Conservation (phyloP, 2,329 filamentous ascomycete species). For the Penicillium nordicum region DNA sequence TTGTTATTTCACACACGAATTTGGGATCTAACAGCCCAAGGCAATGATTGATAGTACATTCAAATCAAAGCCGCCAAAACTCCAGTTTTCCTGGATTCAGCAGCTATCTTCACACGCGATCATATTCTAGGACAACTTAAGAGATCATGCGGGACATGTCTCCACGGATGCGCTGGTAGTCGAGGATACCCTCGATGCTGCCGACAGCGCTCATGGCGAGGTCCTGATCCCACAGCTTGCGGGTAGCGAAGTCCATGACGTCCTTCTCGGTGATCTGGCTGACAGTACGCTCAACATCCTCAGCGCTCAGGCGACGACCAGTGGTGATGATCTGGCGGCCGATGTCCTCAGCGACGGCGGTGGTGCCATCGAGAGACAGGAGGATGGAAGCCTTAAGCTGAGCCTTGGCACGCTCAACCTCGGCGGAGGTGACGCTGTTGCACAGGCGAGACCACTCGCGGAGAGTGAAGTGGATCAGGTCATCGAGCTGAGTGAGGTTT, state of each 20-base stretch:
- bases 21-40: constrained; percentile 27
- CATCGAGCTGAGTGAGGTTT: constrained; percentile 80
- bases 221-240: constrained; percentile 96
- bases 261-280: constrained; percentile 90
- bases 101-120: constrained; percentile 23
- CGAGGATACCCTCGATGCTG: constrained; percentile 76
- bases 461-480: constrained; percentile 96
- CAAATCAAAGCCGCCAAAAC: constrained; percentile 20
- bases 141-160: constrained; percentile 77
- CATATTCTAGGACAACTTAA: constrained; percentile 15
- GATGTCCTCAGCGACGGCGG: constrained; percentile 95
- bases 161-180: constrained; percentile 56
- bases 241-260: constrained; percentile 92
- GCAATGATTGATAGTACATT: constrained; percentile 33
- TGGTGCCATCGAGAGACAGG: constrained; percentile 94
- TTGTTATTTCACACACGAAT: constrained; percentile 31
- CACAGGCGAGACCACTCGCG: constrained; percentile 97
- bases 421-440: constrained; percentile 79
- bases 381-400: constrained; percentile 98
- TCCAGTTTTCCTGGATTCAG: constrained; percentile 8
- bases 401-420: constrained; percentile 97
- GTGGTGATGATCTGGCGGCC: constrained; percentile 98
- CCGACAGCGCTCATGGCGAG: constrained; percentile 91
- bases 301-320: constrained; percentile 82
- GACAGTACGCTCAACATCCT: constrained; percentile 91